Evolutionary conservation across 192 early-diverging fungal genomes (phyloP).

Genomic region (Backusella parvicylindrica): DNA sequence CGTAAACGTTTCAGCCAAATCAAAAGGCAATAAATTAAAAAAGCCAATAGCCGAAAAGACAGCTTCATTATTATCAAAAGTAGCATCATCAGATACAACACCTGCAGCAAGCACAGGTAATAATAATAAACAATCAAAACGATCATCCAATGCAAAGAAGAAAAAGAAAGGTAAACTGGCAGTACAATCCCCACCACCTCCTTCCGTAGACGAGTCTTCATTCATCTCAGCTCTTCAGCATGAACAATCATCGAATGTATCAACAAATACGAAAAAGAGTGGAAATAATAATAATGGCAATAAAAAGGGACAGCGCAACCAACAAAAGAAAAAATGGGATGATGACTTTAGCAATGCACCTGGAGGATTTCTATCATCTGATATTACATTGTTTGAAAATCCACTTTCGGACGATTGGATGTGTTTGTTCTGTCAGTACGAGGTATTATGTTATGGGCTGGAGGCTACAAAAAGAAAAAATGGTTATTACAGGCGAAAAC

Average conservation of each 20-base stretch:
- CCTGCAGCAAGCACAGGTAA: not conserved
- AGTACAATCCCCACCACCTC: not conserved
- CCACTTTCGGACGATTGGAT: constrained; percentile 20
- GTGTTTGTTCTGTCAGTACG: constrained; percentile 24
- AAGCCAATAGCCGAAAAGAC: not conserved
- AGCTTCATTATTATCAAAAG: not conserved
- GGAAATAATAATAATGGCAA: not conserved
- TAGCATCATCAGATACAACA: not conserved
- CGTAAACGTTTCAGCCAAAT: not conserved
- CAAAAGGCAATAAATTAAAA: not conserved
- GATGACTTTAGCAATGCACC: not conserved
- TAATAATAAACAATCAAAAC: not conserved
- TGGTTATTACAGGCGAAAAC: constrained; percentile 6
- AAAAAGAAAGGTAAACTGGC: constrained; percentile 9
- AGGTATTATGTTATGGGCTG: constrained; percentile 8
- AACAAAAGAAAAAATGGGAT: constrained; percentile 2
- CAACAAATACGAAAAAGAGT: not conserved
- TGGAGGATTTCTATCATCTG: constrained; percentile 11
- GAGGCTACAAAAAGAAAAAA: not conserved
- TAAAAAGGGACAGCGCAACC: not conserved
- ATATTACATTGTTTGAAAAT: constrained; percentile 6
- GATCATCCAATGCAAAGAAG: not conserved
- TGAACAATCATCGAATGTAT: not conserved
- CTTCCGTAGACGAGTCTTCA: not conserved
- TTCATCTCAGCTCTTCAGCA: not conserved